Base-by-base conservation (phyloP, 108 stramenopile species). In the Cyclostephanos tholiformis region DNA sequence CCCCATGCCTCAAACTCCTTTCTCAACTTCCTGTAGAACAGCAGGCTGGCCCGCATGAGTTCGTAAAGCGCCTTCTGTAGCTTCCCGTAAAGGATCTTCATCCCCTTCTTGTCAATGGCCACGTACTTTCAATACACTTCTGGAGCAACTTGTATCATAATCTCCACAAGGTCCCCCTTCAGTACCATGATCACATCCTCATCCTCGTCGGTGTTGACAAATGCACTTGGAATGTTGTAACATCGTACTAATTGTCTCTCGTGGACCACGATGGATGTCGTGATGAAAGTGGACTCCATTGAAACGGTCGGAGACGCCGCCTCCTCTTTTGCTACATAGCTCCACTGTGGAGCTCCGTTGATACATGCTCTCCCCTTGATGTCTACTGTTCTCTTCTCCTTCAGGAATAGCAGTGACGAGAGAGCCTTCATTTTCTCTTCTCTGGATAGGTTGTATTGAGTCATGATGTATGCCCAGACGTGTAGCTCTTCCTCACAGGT, bases 201-300 rank as follows among this genome's bases (percentile, higher is more conserved):
- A n/a, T 81, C 82, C 30, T 53, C 62, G 13, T 83, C 59, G 1
- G 88, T 64, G 25, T 89, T 81, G 20, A 89, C 14, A 56, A 85
- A 89, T 0, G 84, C 82, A 20, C 75, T 72, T 2, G 83, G 84
- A 17, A 89, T 41, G 48, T 89, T 85, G 62, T 67, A 22, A 9
- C 75, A 74, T 48, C 69, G 65, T 4, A 80, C 78, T 44, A 79
- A 60, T 12, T 84, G 25, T n/a, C 63, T 35, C 70, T 86, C 76
- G 6, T 77, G 26, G 27, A 82, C 86, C 25, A 73, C 80, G 25
- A 84, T 82, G 12, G 67, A 36, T 17, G 55, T 16, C 19, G 76
- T 74, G 13, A 74, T 35, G 27, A 86, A 60, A 3, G 83, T 16
- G 13, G 71, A 50, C 20, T 80, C 82, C 50, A 27, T 52, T 13